Evolutionary conservation across 495 filamentous ascomycete species (phyloP), one percentile per base, ranked within the genome.

Genomic region (Podospora australis): DNA sequence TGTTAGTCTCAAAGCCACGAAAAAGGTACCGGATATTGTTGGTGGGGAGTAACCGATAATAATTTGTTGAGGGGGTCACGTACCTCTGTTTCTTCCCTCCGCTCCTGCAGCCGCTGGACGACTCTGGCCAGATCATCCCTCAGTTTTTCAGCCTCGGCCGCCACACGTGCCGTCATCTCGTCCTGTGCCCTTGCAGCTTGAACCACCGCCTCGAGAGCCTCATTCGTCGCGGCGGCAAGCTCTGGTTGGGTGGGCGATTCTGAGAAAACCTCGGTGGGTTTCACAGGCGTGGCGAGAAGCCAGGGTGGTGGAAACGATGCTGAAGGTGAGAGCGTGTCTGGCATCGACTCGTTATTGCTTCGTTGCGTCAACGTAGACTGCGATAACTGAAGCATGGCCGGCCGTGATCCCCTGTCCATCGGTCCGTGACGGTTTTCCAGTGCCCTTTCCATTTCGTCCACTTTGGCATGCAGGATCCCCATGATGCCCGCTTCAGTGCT

Each of bases 11-110:
- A n/a, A n/a, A n/a, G n/a, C n/a, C n/a, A 9, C 11, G 26, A 20
- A 16, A 26, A n/a, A 11, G 35, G 35, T 1, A 9, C 14, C 13
- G 21, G 20, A 20, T 46, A 46, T 10, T 25, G 10, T n/a, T n/a
- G n/a, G n/a, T n/a, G 17, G 17, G 9, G 21, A 5, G 19, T 1
- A 11, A 23, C 5, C 9, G 1, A 1, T 2, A 19, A 39, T 20
- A 4, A 17, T n/a, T n/a, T n/a, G n/a, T n/a, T 13, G 10, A 6
- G 20, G 32, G 21, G 36, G 19, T 13, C 1, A 53, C 71, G 57
- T 64, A 65, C 75, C 56, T 74, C 67, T 16, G 74, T 70, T 53
- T 79, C 75, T 50, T 78, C 72, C 30, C 65, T 70, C 34, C 77
- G 60, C 19, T 56, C 59, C 41, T 66, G 57, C 8, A 78, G 52